Percentiles rank a stretch among this genome's conserved stretches.
These are phyloP conservation scores for Aspergillus pseudonomiae DNA, from an alignment of 2,329 filamentous ascomycete species.

Conservation along the genomic window DNA sequence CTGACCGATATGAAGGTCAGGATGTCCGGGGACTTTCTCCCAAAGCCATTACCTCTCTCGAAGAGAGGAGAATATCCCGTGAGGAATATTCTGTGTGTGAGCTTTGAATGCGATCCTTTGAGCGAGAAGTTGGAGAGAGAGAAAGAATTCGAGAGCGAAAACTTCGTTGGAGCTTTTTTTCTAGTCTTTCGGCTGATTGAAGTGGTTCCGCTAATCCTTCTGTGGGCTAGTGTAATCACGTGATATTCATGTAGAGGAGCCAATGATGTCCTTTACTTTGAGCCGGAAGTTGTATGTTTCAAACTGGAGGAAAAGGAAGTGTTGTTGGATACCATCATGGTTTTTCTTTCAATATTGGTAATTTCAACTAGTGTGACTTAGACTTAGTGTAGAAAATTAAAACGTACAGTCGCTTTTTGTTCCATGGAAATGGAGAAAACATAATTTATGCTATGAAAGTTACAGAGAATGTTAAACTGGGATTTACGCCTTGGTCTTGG, in stretches of 20 bases:
- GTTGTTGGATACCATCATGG: background rate
- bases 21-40: slow-evolving; percentile 99
- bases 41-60: slow-evolving; percentile 68
- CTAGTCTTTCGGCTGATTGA: slow-evolving; percentile 18
- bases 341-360: background rate
- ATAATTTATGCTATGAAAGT: slow-evolving; percentile 16
- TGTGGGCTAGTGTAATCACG: background rate
- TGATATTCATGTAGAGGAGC: background rate
- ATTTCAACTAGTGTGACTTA: background rate
- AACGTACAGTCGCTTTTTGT: background rate
- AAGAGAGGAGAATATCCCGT: slow-evolving; percentile 43
- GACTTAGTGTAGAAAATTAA: background rate
- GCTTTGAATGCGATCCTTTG: slow-evolving; percentile 99
- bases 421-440: background rate
- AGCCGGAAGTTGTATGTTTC: background rate
- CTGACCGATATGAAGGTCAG: slow-evolving; percentile 54
- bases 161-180: slow-evolving; percentile 25
- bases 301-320: too few species aligned
- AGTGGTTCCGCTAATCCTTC: slow-evolving; percentile 25
- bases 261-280: background rate
- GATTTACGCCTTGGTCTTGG: slow-evolving; percentile 33
- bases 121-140: slow-evolving; percentile 77
- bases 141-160: slow-evolving; percentile 32
- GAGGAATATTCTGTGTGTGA: slow-evolving; percentile 76
- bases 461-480: slow-evolving; percentile 5